Base-by-base conservation (phyloP, 352 stramenopile species). In the Phytopythium kandeliae region DNA sequence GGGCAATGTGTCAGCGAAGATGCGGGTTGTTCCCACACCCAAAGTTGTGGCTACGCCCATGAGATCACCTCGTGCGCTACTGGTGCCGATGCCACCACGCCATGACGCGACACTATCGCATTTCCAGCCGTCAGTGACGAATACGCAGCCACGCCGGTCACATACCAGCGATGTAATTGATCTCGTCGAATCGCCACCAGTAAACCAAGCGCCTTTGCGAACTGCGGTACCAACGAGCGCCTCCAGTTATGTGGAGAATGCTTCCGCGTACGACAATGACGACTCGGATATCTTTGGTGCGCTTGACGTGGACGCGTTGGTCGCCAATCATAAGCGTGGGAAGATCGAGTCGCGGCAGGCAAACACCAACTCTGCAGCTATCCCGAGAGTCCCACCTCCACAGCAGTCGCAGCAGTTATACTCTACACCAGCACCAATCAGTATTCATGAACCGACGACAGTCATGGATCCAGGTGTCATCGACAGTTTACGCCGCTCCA, bases 271-370 rank as follows among this genome's bases (percentile, higher is more conserved):
- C 17, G 54, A 38, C 19, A 57, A 70, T 38, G 62, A 57, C 24
- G 65, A 82, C 35, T 61, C 61, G 26, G 62, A 76, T 8, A 43
- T 64, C 6, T 64, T 73, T 19, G 65, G 54, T 9, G 54, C 65
- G 21, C 48, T 85, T 26, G 74, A 85, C 52, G 67, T 85, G 13
- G 74, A 85, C 24, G 71, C 71, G 26, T 36, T 85, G 7, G 67
- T 85, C 25, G 71, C 74, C 11, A 75, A 59, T 30, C 68, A 83
- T 26, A 59, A 76, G 45, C 48, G 67, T 31, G 47, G 63, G 26
- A 62, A 57, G 31, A 37, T 21, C 6, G 22, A 30, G 24, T 19
- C 33, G 28, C 21, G 33, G n/a, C 26, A 33, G 10, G 3, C 47
- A 2, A 17, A 6, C 11, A 0, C 15, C 3, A 42, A 10, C 24